Evolutionary conservation across 805 yeast species (phyloP).

Genomic region (Deakozyma indianensis): DNA sequence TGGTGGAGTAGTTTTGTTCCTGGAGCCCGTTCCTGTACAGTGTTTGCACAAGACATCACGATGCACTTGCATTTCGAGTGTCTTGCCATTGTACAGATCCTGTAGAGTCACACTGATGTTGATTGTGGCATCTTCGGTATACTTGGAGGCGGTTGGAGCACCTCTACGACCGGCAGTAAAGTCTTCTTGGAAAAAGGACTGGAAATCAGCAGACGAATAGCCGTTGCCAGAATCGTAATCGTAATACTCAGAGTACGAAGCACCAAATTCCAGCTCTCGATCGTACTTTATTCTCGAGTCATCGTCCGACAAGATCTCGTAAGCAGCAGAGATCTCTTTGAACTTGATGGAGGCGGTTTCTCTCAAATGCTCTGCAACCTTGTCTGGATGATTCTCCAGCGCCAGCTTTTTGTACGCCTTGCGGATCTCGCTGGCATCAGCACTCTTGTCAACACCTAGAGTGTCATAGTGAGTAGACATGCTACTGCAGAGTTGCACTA

Average conservation of each 20-base stretch:
- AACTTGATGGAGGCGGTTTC: slow-evolving; percentile 62
- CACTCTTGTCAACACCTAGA: slow-evolving; percentile 52
- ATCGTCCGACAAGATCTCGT: slow-evolving; percentile 65
- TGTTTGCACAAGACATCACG: slow-evolving; percentile 57
- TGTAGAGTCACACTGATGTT: slow-evolving; percentile 51
- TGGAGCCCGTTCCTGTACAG: slow-evolving; percentile 71
- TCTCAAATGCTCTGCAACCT: slow-evolving; percentile 53
- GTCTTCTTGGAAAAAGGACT: not conserved
- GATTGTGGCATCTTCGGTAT: slow-evolving; percentile 57
- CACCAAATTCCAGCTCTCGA: slow-evolving; percentile 34
- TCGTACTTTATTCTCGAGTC: slow-evolving; percentile 22
- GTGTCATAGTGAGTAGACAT: slow-evolving; percentile 34
- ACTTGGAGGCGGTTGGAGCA: slow-evolving; percentile 3
- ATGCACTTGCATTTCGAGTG: slow-evolving; percentile 55
- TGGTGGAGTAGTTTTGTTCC: slow-evolving; percentile 37
- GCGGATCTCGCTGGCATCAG: slow-evolving; percentile 59
- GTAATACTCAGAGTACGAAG: slow-evolving; percentile 71
- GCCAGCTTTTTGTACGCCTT: slow-evolving; percentile 80
- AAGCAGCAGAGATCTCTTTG: slow-evolving; percentile 76
- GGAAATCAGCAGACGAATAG: not conserved
- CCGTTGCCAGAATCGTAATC: slow-evolving; percentile 17
- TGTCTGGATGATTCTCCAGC: slow-evolving; percentile 77
- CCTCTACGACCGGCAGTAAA: slow-evolving; percentile 4
- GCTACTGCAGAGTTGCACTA: no score
- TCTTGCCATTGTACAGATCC: slow-evolving; percentile 56